Base-by-base conservation (phyloP, 2,329 filamentous ascomycete species). In the Cladosporium sp. region DNA sequence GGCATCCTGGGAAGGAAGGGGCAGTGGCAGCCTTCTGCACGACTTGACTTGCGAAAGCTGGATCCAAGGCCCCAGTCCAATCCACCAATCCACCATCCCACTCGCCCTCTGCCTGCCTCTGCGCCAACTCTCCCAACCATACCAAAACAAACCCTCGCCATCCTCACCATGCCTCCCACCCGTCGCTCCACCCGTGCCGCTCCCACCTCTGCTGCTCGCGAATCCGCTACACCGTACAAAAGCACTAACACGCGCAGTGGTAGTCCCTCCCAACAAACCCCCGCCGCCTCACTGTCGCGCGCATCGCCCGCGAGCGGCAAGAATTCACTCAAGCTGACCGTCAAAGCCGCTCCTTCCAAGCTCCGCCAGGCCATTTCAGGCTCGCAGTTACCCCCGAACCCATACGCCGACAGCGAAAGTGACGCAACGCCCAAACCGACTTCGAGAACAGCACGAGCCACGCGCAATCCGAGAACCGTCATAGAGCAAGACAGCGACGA, bases 271-370 rank as follows among this genome's bases (percentile, higher is more conserved):
- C 15, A 53, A 32, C 43, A 40, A 39, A 43, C 56, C 3, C 51
- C 57, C 2, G 51, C 55, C 27, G 61, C 62, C 27, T 59, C 61
- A 61, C 62, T 66, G 60, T 63, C 54, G 46, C 68, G 53, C 43
- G 43, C 41, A 33, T 67, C 69, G 38, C 69, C 70, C 52, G 66
- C 71, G 45, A 67, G 69, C 52, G 67, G 67, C 36, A 70, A 69
- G 53, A 70, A 69, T 52, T 73, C 70, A 43, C 70, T 76, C 50
- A 67, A 70, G 50, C 67, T 77, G 52, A 77, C 72, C 33, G 73
- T 77, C 55, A 76, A 76, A 54, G 72, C 73, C 12, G 70, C 72
- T 2, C 73, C 74, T 15, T 72, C 66, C 63, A 75, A 73, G 62
- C 67, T 77, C 19, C 66, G 72, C 48, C 69, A 76, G 51, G 74